These are phyloP conservation scores for Pisolithus sp. DNA, from an alignment of 768 basidiomycete species.

Conservation along the genomic window DNA sequence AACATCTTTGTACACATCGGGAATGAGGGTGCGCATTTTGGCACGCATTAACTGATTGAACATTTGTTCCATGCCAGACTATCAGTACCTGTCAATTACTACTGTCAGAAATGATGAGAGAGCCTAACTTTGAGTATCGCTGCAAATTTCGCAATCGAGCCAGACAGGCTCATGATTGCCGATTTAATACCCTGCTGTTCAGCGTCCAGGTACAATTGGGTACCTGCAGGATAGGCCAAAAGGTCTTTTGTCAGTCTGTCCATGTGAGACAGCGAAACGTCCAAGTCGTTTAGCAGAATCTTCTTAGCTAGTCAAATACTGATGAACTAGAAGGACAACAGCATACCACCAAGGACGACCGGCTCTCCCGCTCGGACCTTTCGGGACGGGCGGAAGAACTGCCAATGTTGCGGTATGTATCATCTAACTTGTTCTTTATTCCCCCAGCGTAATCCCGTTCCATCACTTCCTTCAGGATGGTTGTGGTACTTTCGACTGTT, in stretches of 20 bases:
- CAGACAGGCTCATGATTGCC: slow-evolving; percentile 44
- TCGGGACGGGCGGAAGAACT: slow-evolving; percentile 51
- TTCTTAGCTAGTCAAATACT: slow-evolving; percentile 25
- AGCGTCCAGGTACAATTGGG: slow-evolving; percentile 59
- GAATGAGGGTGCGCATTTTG: slow-evolving; percentile 71
- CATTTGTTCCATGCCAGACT: slow-evolving; percentile 87
- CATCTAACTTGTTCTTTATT: slow-evolving; percentile 81
- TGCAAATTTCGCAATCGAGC: slow-evolving; percentile 58
- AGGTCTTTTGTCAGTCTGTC: slow-evolving; percentile 74
- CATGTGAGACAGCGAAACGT: slow-evolving; percentile 83
- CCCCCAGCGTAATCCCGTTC: slow-evolving; percentile 79
- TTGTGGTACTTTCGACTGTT: slow-evolving; percentile 52
- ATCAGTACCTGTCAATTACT: slow-evolving; percentile 1
- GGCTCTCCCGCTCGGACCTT: slow-evolving; percentile 74
- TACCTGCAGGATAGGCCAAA: slow-evolving; percentile 43
- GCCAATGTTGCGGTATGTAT: slow-evolving; percentile 62
- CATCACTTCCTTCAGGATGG: slow-evolving; percentile 63
- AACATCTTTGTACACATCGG: slow-evolving; percentile 87
- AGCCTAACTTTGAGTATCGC: slow-evolving; percentile 61
- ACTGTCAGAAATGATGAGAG: not conserved
- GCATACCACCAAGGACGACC: slow-evolving; percentile 77
- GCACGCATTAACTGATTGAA: slow-evolving; percentile 94
- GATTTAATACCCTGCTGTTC: slow-evolving; percentile 48
- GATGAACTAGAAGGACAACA: not conserved
- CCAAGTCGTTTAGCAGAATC: slow-evolving; percentile 92